Percentiles rank a stretch among this genome's conserved stretches.
phyloP scores from a whole-genome alignment of 352 stramenopile genomes.

The Globisporangium canariense region DNA sequence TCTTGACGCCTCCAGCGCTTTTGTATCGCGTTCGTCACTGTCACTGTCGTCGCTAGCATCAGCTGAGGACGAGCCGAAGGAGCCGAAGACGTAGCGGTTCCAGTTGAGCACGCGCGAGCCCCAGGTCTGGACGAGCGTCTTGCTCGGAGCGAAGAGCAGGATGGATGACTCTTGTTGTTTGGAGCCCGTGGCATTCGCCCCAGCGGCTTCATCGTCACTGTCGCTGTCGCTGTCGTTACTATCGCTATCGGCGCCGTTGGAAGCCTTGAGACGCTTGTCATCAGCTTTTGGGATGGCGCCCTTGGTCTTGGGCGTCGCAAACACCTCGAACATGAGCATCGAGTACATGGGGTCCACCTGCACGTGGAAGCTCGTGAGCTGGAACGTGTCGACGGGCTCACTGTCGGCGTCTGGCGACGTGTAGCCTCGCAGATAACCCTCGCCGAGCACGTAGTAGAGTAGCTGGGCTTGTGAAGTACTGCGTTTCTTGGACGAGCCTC shows the following conservation, averaged over 20 bases:
- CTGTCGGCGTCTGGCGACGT: conserved; percentile 27
- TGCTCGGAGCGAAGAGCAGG: conserved; percentile 51
- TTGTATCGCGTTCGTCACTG: conserved; percentile 7
- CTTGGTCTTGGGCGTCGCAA: conserved; percentile 22
- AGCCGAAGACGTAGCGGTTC: conserved; percentile 62
- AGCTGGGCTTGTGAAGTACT: conserved; percentile 21
- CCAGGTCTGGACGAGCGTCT: conserved; percentile 49
- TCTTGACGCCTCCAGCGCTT: conserved; percentile 13
- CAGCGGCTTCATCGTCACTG: conserved; percentile 27
- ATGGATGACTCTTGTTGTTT: conserved; percentile 20
- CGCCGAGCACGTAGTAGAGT: conserved; percentile 66
- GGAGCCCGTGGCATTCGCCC: conserved; percentile 10
- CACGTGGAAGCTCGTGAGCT: conserved; percentile 55
- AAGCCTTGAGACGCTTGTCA: background rate
- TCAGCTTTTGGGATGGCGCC: background rate
- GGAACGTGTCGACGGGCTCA: conserved; percentile 47
- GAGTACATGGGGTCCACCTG: conserved; percentile 65
- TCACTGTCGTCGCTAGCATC: background rate
- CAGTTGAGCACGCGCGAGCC: conserved; percentile 58
- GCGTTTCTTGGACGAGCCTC: no score
- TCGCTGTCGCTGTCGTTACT: conserved; percentile 2
- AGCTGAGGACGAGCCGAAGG: background rate
- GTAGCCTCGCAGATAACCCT: conserved; percentile 59
- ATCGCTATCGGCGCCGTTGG: background rate
- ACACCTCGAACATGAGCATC: conserved; percentile 63